Evolutionary conservation across 2,329 filamentous ascomycete species (phyloP).

Genomic region (Trichoderma koningii): DNA sequence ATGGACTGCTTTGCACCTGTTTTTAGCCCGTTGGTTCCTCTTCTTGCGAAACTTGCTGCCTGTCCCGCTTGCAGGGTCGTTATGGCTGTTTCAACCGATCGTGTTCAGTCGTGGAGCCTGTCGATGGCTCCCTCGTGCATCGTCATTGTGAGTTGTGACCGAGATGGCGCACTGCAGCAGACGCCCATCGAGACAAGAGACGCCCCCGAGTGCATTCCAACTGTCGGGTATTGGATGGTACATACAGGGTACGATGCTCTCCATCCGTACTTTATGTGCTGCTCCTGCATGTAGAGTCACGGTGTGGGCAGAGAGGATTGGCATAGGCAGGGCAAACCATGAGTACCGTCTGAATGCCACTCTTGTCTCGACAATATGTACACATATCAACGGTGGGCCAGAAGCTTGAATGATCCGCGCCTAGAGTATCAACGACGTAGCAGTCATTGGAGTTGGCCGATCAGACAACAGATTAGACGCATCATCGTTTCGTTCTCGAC

Average conservation of each 20-base stretch:
- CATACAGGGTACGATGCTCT: neutral
- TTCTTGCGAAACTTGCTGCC: constrained; percentile 26
- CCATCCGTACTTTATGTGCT: neutral
- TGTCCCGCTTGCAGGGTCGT: constrained; percentile 9
- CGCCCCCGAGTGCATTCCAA: neutral
- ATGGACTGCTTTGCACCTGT: no score
- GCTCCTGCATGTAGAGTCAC: neutral
- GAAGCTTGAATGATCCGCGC: neutral
- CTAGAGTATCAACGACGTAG: neutral
- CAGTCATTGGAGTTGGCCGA: constrained; percentile 5
- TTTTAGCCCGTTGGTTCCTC: constrained; percentile 30
- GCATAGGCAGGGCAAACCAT: no score
- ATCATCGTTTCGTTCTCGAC: constrained; percentile 1
- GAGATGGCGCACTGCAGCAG: constrained; percentile 12
- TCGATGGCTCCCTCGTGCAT: constrained; percentile 1
- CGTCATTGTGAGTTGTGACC: constrained; percentile 20
- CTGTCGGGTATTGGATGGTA: neutral
- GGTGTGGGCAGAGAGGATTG: no score
- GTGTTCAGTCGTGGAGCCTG: neutral
- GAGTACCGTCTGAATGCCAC: neutral
- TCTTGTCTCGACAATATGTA: no score
- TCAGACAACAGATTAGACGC: constrained; percentile 1
- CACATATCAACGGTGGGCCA: no score
- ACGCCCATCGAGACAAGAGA: neutral
- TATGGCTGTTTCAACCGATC: constrained; percentile 22